These are phyloP conservation scores for Triangularia setosa DNA, from an alignment of 2,329 filamentous ascomycete genomes.

Conservation along the genomic window DNA sequence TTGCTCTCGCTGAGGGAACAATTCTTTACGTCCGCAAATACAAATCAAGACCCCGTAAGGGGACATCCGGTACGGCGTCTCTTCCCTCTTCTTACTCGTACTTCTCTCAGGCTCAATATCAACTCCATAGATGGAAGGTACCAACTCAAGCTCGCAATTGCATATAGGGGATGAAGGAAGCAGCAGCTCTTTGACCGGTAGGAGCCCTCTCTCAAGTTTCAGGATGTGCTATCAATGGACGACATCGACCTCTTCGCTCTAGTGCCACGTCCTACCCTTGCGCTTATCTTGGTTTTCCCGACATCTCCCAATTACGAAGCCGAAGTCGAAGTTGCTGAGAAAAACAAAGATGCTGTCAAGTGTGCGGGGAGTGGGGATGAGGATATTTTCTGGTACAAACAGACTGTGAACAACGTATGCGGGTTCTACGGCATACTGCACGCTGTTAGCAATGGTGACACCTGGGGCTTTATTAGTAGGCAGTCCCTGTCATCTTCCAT, in stretches of 20 bases:
- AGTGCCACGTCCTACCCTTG: constrained; percentile 59
- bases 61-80: too few species aligned
- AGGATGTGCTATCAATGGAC: constrained; percentile 66
- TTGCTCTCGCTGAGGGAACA: not conserved
- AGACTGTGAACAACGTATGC: constrained; percentile 59
- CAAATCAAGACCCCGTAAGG: too few species aligned
- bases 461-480: constrained; percentile 41
- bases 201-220: constrained; percentile 55
- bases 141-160: too few species aligned
- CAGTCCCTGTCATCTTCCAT: not conserved
- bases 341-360: constrained; percentile 13
- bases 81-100: too few species aligned
- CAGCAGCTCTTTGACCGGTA: too few species aligned
- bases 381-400: constrained; percentile 15
- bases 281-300: constrained; percentile 66
- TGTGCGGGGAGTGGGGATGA: constrained; percentile 16
- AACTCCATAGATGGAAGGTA: too few species aligned
- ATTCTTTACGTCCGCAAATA: not conserved
- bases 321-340: constrained; percentile 47
- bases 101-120: too few species aligned
- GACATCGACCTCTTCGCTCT: constrained; percentile 56
- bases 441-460: constrained; percentile 57
- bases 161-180: too few species aligned
- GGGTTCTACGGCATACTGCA: constrained; percentile 66
- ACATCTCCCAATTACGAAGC: constrained; percentile 57